Conservation (phyloP, 257 asterid species). For the Plantago major region DNA sequence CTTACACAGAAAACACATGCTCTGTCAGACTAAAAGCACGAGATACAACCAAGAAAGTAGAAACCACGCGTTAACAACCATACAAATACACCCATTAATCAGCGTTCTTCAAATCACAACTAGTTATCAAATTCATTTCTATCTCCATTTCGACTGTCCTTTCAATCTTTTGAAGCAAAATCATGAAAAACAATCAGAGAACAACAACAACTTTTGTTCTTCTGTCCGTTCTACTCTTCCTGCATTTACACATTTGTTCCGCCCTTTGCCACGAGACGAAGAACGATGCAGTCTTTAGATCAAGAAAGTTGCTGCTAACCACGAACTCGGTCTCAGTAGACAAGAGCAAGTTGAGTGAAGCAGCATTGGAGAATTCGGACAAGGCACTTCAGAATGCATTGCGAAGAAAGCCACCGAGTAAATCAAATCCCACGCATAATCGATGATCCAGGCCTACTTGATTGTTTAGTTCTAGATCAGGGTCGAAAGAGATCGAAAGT, state of each 20-base stretch:
- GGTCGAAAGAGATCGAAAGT: conserved; percentile 8
- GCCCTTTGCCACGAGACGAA: not conserved
- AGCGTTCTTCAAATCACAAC: no score
- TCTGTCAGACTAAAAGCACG: conserved; percentile 15
- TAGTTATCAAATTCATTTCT: not conserved
- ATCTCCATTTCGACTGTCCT: not conserved
- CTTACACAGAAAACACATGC: conserved; percentile 13
- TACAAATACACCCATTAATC: not conserved
- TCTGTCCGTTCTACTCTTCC: conserved; percentile 17
- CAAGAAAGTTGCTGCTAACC: conserved; percentile 27
- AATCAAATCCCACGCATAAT: conserved; percentile 31
- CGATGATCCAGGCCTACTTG: not conserved
- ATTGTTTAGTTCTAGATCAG: not conserved
- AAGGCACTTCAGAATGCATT: conserved; percentile 25
- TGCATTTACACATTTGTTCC: conserved; percentile 16
- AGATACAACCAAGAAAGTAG: conserved; percentile 16
- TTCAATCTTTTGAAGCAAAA: not conserved
- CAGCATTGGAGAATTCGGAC: conserved; percentile 12
- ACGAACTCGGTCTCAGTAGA: conserved; percentile 14
- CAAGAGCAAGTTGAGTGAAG: conserved; percentile 9
- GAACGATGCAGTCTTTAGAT: not conserved
- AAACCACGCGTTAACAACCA: conserved; percentile 17
- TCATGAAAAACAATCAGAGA: conserved; percentile 17
- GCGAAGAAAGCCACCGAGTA: conserved; percentile 21
- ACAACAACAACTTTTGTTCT: conserved; percentile 11